phyloP scores from a whole-genome alignment of 352 stramenopile genomes.

The Phytophthora pluvialis region DNA sequence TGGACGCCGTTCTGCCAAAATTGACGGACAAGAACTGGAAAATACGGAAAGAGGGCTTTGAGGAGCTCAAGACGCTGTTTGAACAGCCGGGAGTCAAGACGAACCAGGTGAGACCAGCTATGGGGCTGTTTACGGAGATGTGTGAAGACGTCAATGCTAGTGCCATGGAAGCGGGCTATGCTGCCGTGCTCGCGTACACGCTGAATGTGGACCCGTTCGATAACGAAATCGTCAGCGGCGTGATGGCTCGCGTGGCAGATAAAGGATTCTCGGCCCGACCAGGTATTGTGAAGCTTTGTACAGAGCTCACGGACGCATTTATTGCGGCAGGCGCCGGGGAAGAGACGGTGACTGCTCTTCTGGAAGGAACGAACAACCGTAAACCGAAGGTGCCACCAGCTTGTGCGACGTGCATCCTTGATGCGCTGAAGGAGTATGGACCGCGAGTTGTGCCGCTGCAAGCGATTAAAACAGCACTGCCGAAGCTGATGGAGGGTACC shows the following conservation, averaged over 20 bases:
- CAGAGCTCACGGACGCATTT: slow-evolving; percentile 78
- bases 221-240: slow-evolving; percentile 63
- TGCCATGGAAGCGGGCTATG: slow-evolving; percentile 78
- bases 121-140: slow-evolving; percentile 81
- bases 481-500: slow-evolving; percentile 77
- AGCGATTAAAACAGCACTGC: slow-evolving; percentile 72
- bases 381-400: slow-evolving; percentile 88
- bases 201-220: slow-evolving; percentile 68
- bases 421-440: slow-evolving; percentile 84
- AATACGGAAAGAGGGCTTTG: slow-evolving; percentile 82
- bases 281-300: slow-evolving; percentile 78
- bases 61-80: slow-evolving; percentile 71
- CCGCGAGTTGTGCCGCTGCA: slow-evolving; percentile 72
- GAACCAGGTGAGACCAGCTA: slow-evolving; percentile 51
- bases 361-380: slow-evolving; percentile 88
- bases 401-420: slow-evolving; percentile 67
- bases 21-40: slow-evolving; percentile 90
- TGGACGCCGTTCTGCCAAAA: slow-evolving; percentile 63
- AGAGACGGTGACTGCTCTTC: slow-evolving; percentile 70
- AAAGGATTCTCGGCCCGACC: slow-evolving; percentile 86
- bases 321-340: slow-evolving; percentile 78
- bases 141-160: slow-evolving; percentile 86
- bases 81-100: slow-evolving; percentile 52
- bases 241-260: slow-evolving; percentile 84
- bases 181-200: slow-evolving; percentile 78